Evolutionary conservation across 179 eudicot genomes (phyloP), one percentile per base, ranked within the genome.

Genomic region (Vitellaria paradoxa): DNA sequence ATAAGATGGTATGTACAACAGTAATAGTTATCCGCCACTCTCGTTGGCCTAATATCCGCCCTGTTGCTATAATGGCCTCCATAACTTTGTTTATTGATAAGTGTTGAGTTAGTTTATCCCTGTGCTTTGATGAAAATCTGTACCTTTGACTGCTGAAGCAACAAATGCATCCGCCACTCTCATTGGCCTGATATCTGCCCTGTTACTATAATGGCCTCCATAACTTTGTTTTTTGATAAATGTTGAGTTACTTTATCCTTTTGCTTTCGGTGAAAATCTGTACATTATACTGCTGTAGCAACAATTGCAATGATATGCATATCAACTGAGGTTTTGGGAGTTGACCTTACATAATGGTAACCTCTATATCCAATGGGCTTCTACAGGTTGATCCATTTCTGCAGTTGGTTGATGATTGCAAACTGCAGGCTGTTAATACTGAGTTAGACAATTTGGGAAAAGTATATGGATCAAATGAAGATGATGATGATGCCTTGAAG

Each of bases 371-470:
- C 69, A 23, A 46, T 63, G 69, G 0, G 59, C 78, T 65, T 65
- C 53, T 76, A 42, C 88, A 89, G 92, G 87, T 89, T 70, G 92
- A 89, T 80, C 89, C 89, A 73, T 89, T 86, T 78, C 53, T 89
- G 26, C 84, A 82, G 70, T 82, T 89, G 84, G 88, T 88, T 37
- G 91, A 90, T 65, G 91, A 89, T 75, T 81, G 86, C 88, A 89
- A 86, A 78, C 73, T 89, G 78, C 91, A 89, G 75, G 89, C 91
- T 69, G 82, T 80, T 65, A 65, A 20, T 53, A 52, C 61, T 64
- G 88, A 76, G 57, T 59, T 75, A 62, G 76, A 79, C 59, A 57
- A 47, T 72, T 76, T 82, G 40, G 57, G 81, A 68, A 82, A 82
- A 77, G 82, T 50, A 68, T 88, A 88, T 64, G 92, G 91, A 68